Evolutionary conservation across 2,329 filamentous ascomycete species (phyloP).

Genomic region (Fusarium solani-melongenae): DNA sequence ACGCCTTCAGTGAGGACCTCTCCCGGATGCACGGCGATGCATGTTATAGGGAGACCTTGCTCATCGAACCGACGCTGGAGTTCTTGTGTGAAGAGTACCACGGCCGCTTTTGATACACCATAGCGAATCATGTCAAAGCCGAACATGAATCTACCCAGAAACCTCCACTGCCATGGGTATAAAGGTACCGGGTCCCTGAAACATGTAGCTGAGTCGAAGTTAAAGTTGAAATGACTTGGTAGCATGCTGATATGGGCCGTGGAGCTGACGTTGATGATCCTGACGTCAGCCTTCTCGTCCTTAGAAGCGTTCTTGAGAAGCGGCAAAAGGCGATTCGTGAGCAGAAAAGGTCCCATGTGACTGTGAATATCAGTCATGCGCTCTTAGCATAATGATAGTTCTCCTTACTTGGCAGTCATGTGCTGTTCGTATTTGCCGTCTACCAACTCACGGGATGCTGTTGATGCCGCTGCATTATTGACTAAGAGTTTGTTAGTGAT

Average conservation of each 20-base stretch:
- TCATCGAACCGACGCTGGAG: constrained; percentile 11
- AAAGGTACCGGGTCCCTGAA: constrained; percentile 13
- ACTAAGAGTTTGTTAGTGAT: constrained; percentile 20
- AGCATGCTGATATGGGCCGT: constrained; percentile 25
- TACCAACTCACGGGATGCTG: constrained; percentile 9
- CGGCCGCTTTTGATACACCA: constrained; percentile 2
- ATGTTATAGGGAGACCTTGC: not conserved
- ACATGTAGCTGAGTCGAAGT: constrained; percentile 26
- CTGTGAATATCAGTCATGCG: constrained; percentile 21
- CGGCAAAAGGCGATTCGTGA: constrained; percentile 43
- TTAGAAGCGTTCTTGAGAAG: constrained; percentile 37
- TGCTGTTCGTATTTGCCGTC: constrained; percentile 37
- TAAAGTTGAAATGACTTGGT: constrained; percentile 30
- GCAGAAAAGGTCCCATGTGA: constrained; percentile 42
- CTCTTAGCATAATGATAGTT: not conserved
- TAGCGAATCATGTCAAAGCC: constrained; percentile 39
- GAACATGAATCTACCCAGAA: constrained; percentile 14
- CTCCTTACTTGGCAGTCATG: constrained; percentile 37
- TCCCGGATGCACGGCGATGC: constrained; percentile 7
- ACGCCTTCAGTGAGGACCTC: not conserved
- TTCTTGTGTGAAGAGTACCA: constrained; percentile 7
- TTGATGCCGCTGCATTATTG: constrained; percentile 36
- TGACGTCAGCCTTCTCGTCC: constrained; percentile 35
- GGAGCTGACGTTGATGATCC: constrained; percentile 39
- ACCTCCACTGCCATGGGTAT: constrained; percentile 27